Percentiles rank a stretch among this genome's conserved stretches.
Conservation (phyloP, 768 basidiomycete genomes). For the Cyathus striatus region DNA sequence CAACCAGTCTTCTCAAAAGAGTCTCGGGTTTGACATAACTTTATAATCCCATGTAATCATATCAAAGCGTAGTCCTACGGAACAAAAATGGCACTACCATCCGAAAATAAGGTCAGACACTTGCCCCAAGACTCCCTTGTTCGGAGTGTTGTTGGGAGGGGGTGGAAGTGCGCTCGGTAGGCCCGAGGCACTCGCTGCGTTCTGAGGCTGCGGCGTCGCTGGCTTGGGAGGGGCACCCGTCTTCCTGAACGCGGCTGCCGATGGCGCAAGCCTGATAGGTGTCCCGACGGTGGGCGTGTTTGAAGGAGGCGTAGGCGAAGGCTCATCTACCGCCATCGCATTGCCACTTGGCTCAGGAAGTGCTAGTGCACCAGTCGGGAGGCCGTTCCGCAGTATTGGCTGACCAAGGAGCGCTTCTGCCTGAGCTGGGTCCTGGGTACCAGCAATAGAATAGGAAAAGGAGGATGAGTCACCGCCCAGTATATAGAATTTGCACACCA, state of each 20-base stretch:
- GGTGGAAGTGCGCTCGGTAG: slow-evolving; percentile 8
- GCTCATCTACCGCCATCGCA: slow-evolving; percentile 44
- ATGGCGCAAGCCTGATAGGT: slow-evolving; percentile 68
- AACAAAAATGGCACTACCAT: slow-evolving; percentile 41
- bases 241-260: slow-evolving; percentile 66
- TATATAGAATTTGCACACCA: background rate
- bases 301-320: slow-evolving; percentile 16
- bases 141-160: slow-evolving; percentile 24
- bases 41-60: no score
- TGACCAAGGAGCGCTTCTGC: slow-evolving; percentile 50
- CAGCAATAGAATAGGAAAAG: slow-evolving; percentile 6
- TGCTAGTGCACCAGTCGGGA: slow-evolving; percentile 11
- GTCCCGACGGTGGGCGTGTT: slow-evolving; percentile 53
- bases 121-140: slow-evolving; percentile 64
- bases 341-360: slow-evolving; percentile 20
- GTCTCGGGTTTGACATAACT: no score
- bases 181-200: slow-evolving; percentile 11
- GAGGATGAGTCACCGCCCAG: background rate
- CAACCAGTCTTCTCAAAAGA: no score
- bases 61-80: background rate
- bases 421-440: slow-evolving; percentile 52
- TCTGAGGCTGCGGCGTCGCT: slow-evolving; percentile 20
- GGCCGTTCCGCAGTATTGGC: slow-evolving; percentile 18
- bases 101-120: slow-evolving; percentile 80
- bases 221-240: slow-evolving; percentile 23